Percentiles rank a stretch among this genome's conserved stretches.
Conservation (phyloP, 202 grass and related monocot genomes). For the Cymbopogon flexuosus region DNA sequence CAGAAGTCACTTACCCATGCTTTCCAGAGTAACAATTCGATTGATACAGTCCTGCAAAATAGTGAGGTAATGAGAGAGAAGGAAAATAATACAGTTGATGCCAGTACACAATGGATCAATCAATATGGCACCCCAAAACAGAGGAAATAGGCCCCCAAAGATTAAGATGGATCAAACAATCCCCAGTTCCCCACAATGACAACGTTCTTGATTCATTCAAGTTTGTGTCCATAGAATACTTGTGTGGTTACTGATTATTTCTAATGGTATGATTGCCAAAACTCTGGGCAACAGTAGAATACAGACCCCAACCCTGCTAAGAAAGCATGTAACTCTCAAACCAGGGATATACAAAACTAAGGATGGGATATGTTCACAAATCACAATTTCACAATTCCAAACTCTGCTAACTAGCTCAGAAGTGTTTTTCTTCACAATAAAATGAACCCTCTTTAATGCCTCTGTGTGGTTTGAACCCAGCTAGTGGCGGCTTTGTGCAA, state of each 20-base stretch:
- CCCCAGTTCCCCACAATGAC: neutral
- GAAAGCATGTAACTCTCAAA: neutral
- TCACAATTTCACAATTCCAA: neutral
- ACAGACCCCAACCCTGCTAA: neutral
- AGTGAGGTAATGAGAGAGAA: neutral
- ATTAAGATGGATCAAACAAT: neutral
- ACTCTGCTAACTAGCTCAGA: neutral
- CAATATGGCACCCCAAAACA: neutral
- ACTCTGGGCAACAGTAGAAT: neutral
- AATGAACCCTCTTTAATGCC: neutral
- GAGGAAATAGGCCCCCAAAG: neutral
- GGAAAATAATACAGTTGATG: neutral
- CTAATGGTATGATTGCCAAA: slow-evolving; percentile 3
- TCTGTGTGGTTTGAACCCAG: neutral
- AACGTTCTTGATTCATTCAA: neutral
- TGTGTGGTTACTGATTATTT: neutral
- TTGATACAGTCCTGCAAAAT: slow-evolving; percentile 80
- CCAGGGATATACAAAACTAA: neutral
- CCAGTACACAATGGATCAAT: neutral
- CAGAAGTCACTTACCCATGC: slow-evolving; percentile 55
- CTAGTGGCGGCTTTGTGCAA: neutral
- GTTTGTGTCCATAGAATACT: neutral
- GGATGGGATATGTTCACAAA: neutral
- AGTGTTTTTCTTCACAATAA: neutral
- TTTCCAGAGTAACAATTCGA: slow-evolving; percentile 72